Evolutionary conservation across 176 grass and related monocot genomes (phyloP).

Genomic region (Thinopyrum elongatum): DNA sequence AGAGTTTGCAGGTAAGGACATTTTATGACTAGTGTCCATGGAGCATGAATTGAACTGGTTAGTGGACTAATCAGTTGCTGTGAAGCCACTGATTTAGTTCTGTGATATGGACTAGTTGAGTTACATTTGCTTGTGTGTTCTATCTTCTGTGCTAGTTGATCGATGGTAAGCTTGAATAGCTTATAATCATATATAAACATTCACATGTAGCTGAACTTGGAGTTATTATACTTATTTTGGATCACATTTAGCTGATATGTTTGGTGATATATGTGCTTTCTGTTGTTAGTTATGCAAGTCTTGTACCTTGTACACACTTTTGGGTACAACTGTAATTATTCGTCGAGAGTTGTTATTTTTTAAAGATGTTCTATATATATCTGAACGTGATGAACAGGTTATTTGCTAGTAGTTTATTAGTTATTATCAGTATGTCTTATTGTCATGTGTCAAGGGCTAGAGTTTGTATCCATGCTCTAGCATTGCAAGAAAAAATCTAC

Average conservation of each 20-base stretch:
- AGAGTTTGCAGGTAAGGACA: slow-evolving; percentile 24
- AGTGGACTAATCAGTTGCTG: slow-evolving; percentile 7
- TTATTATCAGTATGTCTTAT: not conserved
- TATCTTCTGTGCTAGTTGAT: slow-evolving; percentile 3
- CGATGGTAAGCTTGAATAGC: not conserved
- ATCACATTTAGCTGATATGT: not conserved
- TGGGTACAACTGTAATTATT: not conserved
- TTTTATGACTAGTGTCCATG: not conserved
- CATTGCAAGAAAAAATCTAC: not conserved
- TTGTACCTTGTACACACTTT: not conserved
- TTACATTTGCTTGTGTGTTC: not conserved
- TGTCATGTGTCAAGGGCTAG: not conserved
- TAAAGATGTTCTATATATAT: not conserved
- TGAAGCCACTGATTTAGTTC: not conserved
- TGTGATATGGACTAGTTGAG: not conserved
- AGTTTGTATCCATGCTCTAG: not conserved
- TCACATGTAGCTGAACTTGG: not conserved
- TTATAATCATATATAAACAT: not conserved
- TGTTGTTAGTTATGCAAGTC: not conserved
- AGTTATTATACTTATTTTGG: not conserved
- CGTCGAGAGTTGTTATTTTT: not conserved
- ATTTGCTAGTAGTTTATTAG: not conserved
- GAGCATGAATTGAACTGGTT: not conserved
- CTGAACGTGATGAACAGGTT: not conserved
- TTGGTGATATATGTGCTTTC: not conserved